These are phyloP conservation scores for Solanum aculeatissimum DNA, from an alignment of 305 asterid species.

Conservation along the genomic window DNA sequence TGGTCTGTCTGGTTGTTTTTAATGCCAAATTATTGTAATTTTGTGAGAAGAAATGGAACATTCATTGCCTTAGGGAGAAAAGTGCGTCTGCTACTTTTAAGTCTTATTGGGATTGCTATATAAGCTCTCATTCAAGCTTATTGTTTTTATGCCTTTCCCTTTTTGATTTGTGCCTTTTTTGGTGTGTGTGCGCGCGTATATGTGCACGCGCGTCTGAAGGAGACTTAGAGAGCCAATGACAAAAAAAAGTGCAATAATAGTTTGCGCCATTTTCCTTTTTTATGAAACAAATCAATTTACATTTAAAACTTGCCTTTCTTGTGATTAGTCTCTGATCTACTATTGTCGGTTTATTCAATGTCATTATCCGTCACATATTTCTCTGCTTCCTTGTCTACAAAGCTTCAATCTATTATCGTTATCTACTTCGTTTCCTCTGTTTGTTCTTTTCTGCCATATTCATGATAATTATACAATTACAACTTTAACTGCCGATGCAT, in stretches of 20 bases:
- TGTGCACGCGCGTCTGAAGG: background rate
- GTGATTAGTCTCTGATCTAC: background rate
- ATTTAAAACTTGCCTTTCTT: background rate
- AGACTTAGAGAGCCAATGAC: background rate
- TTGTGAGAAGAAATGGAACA: background rate
- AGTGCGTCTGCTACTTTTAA: background rate
- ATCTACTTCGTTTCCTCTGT: background rate
- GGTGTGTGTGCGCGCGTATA: background rate
- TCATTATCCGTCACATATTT: background rate
- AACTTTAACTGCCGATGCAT: background rate
- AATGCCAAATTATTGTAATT: background rate
- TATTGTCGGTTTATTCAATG: background rate
- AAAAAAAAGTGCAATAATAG: background rate
- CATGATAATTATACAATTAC: background rate
- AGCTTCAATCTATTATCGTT: background rate
- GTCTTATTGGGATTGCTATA: background rate
- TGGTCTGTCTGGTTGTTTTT: background rate
- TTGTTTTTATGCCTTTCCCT: background rate
- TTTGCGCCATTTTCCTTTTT: background rate
- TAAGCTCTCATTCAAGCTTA: background rate
- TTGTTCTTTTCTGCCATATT: background rate
- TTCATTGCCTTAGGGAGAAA: background rate
- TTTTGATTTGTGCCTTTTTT: background rate
- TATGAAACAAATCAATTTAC: background rate
- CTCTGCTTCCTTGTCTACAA: background rate